Evolutionary conservation across 495 filamentous ascomycete genomes (phyloP).

Genomic region (Margaritispora aquatica): DNA sequence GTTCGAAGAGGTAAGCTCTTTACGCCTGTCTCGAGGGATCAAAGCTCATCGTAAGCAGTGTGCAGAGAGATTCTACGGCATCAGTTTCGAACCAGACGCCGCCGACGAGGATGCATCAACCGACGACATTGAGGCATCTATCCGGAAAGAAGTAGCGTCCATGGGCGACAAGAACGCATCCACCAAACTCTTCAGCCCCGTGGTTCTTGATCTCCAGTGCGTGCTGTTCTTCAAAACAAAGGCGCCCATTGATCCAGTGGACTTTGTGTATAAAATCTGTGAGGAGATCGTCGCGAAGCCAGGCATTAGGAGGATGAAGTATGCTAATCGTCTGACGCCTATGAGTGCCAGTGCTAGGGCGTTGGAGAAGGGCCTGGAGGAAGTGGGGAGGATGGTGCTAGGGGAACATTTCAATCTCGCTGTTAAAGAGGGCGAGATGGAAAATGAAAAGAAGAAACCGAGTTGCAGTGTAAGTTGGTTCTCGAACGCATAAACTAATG

Average conservation of each 20-base stretch:
- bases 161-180: conserved; percentile 44
- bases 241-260: conserved; percentile 70
- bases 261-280: conserved; percentile 72
- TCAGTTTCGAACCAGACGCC: conserved; percentile 33
- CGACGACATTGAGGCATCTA: conserved; percentile 77
- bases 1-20: conserved; percentile 39
- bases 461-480: neutral
- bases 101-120: conserved; percentile 29
- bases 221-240: conserved; percentile 61
- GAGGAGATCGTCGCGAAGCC: conserved; percentile 46
- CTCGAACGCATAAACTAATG: neutral
- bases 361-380: conserved; percentile 65
- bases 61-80: conserved; percentile 51
- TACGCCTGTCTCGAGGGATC: neutral
- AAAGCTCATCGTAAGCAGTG: conserved; percentile 37
- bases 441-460: neutral
- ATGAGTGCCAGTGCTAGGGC: conserved; percentile 71
- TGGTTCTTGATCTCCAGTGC: conserved; percentile 74
- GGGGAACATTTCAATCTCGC: conserved; percentile 61
- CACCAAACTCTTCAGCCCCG: conserved; percentile 48
- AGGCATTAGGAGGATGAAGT: conserved; percentile 59
- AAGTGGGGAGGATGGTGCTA: conserved; percentile 65
- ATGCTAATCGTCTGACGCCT: conserved; percentile 80
- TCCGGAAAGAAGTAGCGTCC: conserved; percentile 66
- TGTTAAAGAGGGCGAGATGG: conserved; percentile 25